These are phyloP conservation scores for Cicer pinnatifidum DNA, from an alignment of 306 rosid genomes.

Conservation along the genomic window DNA sequence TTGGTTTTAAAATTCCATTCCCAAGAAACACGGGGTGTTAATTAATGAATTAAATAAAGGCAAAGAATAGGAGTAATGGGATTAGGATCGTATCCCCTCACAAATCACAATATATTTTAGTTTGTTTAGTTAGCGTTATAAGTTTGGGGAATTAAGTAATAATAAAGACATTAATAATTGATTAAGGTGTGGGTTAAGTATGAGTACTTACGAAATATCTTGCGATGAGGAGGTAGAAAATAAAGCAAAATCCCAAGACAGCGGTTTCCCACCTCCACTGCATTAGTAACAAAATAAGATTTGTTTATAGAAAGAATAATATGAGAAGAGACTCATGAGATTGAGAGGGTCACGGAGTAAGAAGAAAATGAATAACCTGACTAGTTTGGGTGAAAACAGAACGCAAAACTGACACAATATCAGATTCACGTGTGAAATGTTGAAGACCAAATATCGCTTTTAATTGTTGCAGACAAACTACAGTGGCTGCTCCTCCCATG, in stretches of 20 bases:
- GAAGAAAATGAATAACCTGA: constrained; percentile 41
- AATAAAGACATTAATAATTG: not conserved
- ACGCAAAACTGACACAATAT: constrained; percentile 78
- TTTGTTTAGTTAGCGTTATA: constrained; percentile 28
- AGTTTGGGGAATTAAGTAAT: constrained; percentile 5
- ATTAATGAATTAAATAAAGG: not conserved
- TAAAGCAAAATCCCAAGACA: constrained; percentile 80
- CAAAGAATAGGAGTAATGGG: constrained; percentile 1
- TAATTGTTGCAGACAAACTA: constrained; percentile 85
- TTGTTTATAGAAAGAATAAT: no score
- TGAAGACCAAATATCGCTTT: constrained; percentile 79
- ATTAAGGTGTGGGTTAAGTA: constrained; percentile 42
- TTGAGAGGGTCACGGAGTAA: constrained; percentile 28
- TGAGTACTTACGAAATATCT: constrained; percentile 73
- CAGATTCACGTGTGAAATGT: constrained; percentile 74
- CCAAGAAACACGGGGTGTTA: constrained; percentile 9
- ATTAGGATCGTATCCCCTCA: constrained; percentile 2
- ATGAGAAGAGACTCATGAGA: not conserved
- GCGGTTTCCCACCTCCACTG: constrained; percentile 99
- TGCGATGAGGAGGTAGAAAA: constrained; percentile 78
- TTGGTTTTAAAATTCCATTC: not conserved
- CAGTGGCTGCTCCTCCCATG: constrained; percentile 98
- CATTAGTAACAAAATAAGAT: constrained; percentile 1
- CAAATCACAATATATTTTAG: constrained; percentile 10
- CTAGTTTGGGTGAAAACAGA: constrained; percentile 82